Conservation (phyloP, 352 stramenopile genomes). For the Paralagenidium karlingii region DNA sequence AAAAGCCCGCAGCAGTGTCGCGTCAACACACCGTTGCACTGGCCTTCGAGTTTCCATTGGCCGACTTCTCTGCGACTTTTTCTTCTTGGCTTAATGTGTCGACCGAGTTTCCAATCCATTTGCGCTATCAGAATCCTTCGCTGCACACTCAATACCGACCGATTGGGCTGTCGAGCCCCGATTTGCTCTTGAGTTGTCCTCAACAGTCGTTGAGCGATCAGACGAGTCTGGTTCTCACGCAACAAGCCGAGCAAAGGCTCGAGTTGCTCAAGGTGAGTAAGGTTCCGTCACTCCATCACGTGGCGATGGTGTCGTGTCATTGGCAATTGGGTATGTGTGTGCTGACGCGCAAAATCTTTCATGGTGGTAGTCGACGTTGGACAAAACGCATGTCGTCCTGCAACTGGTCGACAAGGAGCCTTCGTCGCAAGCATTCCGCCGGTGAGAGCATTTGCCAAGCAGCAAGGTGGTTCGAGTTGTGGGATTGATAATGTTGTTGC, state of each 20-base stretch:
- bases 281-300: neutral
- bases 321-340: too few relatives aligned
- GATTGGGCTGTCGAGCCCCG: conserved; percentile 24
- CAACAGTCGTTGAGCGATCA: neutral
- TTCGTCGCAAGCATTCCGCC: too few relatives aligned
- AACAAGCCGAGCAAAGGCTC: too few relatives aligned
- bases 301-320: neutral
- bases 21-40: conserved; percentile 36
- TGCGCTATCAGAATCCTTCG: conserved; percentile 45
- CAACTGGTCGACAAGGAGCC: too few relatives aligned
- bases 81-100: neutral
- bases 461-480: too few relatives aligned
- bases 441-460: too few relatives aligned
- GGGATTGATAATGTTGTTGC: neutral
- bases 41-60: conserved; percentile 24
- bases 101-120: conserved; percentile 39
- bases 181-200: conserved; percentile 24
- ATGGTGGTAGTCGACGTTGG: too few relatives aligned
- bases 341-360: too few relatives aligned
- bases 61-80: neutral
- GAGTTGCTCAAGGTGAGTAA: neutral
- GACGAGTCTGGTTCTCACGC: neutral
- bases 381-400: too few relatives aligned
- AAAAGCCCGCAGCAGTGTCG: conserved; percentile 33
- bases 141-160: conserved; percentile 16